phyloP scores from a whole-genome alignment of 345 rosid species.

The Murraya paniculata region DNA sequence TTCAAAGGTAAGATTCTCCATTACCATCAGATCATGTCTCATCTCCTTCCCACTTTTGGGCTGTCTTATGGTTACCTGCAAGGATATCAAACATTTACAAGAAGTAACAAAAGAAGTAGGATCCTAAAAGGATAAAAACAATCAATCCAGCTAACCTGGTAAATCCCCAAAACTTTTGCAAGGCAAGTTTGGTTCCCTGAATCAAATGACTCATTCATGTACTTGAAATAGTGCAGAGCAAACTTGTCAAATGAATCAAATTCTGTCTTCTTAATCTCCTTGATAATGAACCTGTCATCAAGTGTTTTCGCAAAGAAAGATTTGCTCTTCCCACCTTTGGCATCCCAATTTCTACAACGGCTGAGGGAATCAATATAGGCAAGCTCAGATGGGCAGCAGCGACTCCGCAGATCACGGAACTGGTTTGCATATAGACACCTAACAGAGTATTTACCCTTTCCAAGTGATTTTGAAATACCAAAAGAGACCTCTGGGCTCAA shows the following conservation, averaged over 20 bases:
- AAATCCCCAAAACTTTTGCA: conserved; percentile 92
- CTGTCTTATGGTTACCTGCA: conserved; percentile 77
- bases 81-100: conserved; percentile 15
- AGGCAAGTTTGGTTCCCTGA: conserved; percentile 88
- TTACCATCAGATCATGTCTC: conserved; percentile 90
- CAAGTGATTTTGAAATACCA: conserved; percentile 58
- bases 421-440: conserved; percentile 65
- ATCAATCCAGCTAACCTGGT: conserved; percentile 57
- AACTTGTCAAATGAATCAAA: conserved; percentile 82
- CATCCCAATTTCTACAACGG: conserved; percentile 93
- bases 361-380: conserved; percentile 83
- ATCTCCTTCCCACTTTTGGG: conserved; percentile 74
- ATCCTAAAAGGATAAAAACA: neutral
- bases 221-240: conserved; percentile 76
- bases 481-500: conserved; percentile 54
- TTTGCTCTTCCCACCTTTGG: conserved; percentile 97
- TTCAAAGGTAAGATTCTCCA: conserved; percentile 90
- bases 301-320: conserved; percentile 81
- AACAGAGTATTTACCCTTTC: conserved; percentile 78
- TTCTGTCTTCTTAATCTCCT: conserved; percentile 94
- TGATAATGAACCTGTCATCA: conserved; percentile 83
- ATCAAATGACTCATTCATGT: conserved; percentile 73
- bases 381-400: conserved; percentile 72
- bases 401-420: conserved; percentile 71
- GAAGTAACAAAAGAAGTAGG: neutral